Conservation (phyloP, 345 rosid species). For the Schrenkiella parvula region DNA sequence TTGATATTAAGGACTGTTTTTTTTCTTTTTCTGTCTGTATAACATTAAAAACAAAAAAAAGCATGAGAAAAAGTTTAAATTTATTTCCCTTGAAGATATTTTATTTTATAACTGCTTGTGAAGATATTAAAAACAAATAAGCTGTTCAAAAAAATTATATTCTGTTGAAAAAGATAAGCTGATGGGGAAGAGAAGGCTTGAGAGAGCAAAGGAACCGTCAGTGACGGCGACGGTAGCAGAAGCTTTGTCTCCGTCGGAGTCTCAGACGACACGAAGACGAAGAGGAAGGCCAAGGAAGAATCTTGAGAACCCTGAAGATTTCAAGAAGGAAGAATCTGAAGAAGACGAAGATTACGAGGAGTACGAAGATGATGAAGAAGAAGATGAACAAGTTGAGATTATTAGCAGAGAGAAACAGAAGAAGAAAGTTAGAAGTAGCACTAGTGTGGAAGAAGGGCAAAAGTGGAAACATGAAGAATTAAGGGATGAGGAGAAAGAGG, state of each 20-base stretch:
- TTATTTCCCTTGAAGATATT: neutral
- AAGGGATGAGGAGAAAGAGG: conserved; percentile 11
- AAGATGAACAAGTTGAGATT: conserved; percentile 17
- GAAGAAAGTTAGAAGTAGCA: conserved; percentile 25
- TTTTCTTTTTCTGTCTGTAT: conserved; percentile 4
- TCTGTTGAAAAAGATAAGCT: neutral
- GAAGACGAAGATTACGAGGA: conserved; percentile 34
- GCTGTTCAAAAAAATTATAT: neutral
- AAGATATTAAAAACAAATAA: conserved; percentile 10
- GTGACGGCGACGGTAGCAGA: conserved; percentile 64
- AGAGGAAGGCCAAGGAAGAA: conserved; percentile 92
- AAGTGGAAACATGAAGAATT: conserved; percentile 9
- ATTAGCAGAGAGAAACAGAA: conserved; percentile 22
- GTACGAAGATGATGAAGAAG: conserved; percentile 20
- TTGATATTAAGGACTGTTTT: conserved; percentile 11
- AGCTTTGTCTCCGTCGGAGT: conserved; percentile 33
- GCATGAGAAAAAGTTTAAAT: neutral
- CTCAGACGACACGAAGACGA: conserved; percentile 46
- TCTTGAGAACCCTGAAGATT: conserved; percentile 37
- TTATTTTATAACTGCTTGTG: neutral
- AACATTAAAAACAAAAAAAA: neutral
- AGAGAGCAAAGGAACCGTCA: conserved; percentile 65
- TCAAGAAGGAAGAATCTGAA: conserved; percentile 27
- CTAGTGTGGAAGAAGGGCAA: conserved; percentile 5
- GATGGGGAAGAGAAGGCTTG: conserved; percentile 78